Evolutionary conservation across 1,139 yeast species (phyloP).

Genomic region (Protomyces lactucae-debilis): DNA sequence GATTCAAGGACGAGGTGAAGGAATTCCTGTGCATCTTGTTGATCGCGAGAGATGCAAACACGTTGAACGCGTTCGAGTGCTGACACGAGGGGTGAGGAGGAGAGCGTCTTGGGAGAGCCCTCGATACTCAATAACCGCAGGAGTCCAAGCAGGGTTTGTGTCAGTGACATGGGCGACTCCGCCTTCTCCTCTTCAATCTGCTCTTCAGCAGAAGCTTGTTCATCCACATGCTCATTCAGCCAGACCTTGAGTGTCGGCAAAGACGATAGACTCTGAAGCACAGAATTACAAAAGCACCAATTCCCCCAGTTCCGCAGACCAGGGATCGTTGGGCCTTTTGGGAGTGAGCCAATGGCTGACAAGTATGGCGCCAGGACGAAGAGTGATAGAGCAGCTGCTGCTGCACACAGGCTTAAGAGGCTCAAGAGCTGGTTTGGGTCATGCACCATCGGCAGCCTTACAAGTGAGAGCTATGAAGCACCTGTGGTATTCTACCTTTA

Average conservation of each 20-base stretch:
- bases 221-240: constrained; percentile 7
- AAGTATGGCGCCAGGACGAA: constrained; percentile 12
- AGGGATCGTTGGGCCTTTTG: constrained; percentile 18
- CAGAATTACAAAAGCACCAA: constrained; percentile 23
- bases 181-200: not conserved
- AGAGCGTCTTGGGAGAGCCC: constrained; percentile 15
- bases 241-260: constrained; percentile 9
- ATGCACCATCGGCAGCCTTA: not conserved
- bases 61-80: constrained; percentile 17
- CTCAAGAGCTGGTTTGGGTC: not conserved
- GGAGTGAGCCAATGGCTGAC: constrained; percentile 1
- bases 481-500: not conserved
- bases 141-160: constrained; percentile 14
- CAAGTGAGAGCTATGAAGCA: not conserved
- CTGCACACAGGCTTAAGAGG: not conserved
- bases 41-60: constrained; percentile 21
- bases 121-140: constrained; percentile 5
- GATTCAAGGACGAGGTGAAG: constrained; percentile 20
- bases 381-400: constrained; percentile 11
- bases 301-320: constrained; percentile 24
- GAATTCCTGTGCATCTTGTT: constrained; percentile 25
- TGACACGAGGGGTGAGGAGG: constrained; percentile 7
- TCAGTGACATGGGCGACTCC: not conserved
- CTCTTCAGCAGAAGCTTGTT: not conserved
- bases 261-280: constrained; percentile 10